phyloP scores from a whole-genome alignment of 2,329 filamentous ascomycete genomes.

The Diaporthe caulivora region DNA sequence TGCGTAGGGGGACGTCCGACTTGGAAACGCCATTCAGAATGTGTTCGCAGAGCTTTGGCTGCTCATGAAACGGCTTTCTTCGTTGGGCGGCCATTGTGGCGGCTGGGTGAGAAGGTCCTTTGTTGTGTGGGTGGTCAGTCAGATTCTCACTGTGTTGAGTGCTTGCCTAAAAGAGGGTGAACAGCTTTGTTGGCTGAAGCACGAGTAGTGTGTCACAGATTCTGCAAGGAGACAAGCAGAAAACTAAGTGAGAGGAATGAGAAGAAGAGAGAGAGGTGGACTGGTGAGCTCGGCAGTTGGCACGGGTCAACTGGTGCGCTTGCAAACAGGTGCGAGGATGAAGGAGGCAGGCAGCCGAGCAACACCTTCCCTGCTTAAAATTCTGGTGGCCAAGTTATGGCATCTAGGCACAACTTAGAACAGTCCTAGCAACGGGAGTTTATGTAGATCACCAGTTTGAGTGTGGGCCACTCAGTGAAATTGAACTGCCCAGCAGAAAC shows the following conservation, averaged over 20 bases:
- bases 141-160: neutral
- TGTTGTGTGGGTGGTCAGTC: neutral
- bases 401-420: too few species aligned
- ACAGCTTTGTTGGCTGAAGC: neutral
- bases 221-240: neutral
- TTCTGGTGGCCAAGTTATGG: too few species aligned
- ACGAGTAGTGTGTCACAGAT: too few species aligned
- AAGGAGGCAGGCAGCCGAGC: slow-evolving; percentile 14
- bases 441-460: neutral
- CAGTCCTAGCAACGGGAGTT: neutral
- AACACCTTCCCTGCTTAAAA: neutral
- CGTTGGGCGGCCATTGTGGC: slow-evolving; percentile 19
- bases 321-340: neutral
- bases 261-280: neutral
- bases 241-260: neutral
- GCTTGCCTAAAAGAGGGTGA: neutral
- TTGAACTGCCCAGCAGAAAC: neutral
- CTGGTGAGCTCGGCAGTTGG: neutral
- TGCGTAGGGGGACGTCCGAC: slow-evolving; percentile 14
- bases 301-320: neutral
- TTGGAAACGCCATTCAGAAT: slow-evolving; percentile 24
- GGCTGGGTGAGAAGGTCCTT: neutral
- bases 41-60: slow-evolving; percentile 32
- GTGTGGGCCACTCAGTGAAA: neutral
- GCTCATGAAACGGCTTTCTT: slow-evolving; percentile 30